Evolutionary conservation across 108 stramenopile species (phyloP), one percentile per base, ranked within the genome.

Genomic region (Cyclostephanos tholiformis): DNA sequence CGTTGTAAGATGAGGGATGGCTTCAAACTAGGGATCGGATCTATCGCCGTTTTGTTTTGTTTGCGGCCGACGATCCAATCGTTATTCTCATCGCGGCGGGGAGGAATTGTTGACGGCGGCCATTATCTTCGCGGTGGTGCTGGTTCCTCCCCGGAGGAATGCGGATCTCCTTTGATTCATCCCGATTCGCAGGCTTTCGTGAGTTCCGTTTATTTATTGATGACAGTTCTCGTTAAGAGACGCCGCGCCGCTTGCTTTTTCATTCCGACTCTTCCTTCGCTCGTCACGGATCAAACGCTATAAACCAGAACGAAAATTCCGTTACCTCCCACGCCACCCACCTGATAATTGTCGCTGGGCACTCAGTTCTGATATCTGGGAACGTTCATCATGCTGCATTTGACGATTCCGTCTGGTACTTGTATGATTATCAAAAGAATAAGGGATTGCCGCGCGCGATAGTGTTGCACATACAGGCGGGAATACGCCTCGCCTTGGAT

Each of bases 371-470:
- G 0, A 75, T 89, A 22, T 88, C 91, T 8, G 85, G 83, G 14
- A 55, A 87, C 67, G 55, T 87, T 49, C 78, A 86, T 53, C 84
- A 86, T 66, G 89, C 90, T 5, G 87, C 74, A 16, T 56, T 43
- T 23, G 97, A 98, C 74, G 93, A 90, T 46, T 73, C 67, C 16
- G 92, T 87, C 49, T 99, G 98, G 98, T 95, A 84, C 51, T 71
- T 97, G n/a, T 70, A 97, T 23, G 88, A 86, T 52, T 99, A 99
- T 83, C 97, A 99, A 79, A 77, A 82, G 59, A 84, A 75, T 29
- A 66, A 75, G 51, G 97, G 95, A 51, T 75, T 99, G 48, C 99
- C 99, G 9, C 80, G 86, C 32, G 94, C 94, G 0, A 90, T 98
- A 25, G 83, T 92, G 23, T 89, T 76, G 8, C 99, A 99, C 74